These are phyloP conservation scores for Teratosphaeria nubilosa DNA, from an alignment of 2,329 filamentous ascomycete genomes.

Conservation along the genomic window DNA sequence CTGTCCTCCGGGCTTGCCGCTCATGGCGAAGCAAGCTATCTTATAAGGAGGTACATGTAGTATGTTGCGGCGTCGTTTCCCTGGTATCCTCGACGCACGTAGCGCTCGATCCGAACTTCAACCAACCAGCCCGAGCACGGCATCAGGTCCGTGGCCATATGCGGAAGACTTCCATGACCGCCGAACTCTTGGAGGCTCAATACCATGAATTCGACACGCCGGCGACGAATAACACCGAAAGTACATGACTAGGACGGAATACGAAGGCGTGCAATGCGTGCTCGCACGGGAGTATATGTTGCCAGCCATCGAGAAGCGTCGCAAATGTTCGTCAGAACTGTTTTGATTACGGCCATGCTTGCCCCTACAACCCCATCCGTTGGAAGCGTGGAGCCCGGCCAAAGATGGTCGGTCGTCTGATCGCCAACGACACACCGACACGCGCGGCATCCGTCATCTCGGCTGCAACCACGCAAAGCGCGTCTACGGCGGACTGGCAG, in stretches of 20 bases:
- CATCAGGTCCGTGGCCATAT: no score
- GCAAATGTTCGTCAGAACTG: background rate
- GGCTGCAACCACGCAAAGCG: background rate
- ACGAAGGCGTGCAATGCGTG: background rate
- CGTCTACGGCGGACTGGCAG: background rate
- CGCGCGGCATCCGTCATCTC: background rate
- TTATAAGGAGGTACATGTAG: no score
- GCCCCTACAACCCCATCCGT: background rate
- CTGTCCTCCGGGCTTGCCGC: no score
- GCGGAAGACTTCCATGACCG: no score
- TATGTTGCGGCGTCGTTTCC: no score
- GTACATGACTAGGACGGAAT: background rate
- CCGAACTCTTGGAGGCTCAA: no score
- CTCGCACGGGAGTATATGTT: background rate
- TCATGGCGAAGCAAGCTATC: no score
- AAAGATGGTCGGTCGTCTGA: background rate
- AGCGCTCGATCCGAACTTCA: no score
- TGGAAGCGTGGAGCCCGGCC: background rate
- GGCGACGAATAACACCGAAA: background rate
- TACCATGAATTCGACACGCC: background rate
- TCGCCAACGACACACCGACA: background rate
- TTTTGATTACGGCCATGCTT: background rate
- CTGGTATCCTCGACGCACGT: no score
- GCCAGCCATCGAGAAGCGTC: background rate
- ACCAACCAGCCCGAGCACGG: no score